Evolutionary conservation across 495 filamentous ascomycete genomes (phyloP).

Genomic region (Podospora fimiseda): DNA sequence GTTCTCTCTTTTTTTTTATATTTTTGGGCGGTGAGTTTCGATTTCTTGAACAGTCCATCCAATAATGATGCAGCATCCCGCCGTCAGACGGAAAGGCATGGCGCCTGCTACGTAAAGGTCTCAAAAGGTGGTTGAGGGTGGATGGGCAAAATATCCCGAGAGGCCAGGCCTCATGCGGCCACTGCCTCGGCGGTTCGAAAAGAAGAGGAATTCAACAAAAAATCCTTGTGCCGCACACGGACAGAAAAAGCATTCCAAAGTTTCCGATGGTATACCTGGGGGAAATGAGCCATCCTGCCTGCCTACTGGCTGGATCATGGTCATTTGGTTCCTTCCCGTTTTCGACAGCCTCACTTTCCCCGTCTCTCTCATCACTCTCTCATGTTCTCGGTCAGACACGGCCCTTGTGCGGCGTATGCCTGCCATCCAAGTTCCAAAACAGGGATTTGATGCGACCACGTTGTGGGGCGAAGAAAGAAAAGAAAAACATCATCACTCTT

Average conservation of each 20-base stretch:
- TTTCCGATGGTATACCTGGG: not conserved
- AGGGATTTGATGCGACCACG: slow-evolving; percentile 16
- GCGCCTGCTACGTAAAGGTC: not conserved
- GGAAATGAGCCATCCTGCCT: not conserved
- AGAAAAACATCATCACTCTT: not conserved
- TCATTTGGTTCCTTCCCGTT: too few species aligned
- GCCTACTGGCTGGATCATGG: not conserved
- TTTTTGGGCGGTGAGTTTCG: not conserved
- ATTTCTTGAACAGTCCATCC: not conserved
- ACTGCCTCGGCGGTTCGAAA: too few species aligned
- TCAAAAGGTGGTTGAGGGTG: not conserved
- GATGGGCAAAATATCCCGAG: too few species aligned
- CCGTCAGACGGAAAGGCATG: not conserved
- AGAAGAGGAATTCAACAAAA: too few species aligned
- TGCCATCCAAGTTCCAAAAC: too few species aligned
- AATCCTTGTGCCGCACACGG: not conserved
- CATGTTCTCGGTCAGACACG: slow-evolving; percentile 18
- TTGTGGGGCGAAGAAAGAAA: not conserved
- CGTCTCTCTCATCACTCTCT: too few species aligned
- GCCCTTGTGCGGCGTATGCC: slow-evolving; percentile 19
- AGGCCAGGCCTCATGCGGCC: too few species aligned
- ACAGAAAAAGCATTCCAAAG: not conserved
- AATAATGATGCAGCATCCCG: not conserved
- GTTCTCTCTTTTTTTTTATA: too few species aligned
- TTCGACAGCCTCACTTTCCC: slow-evolving; percentile 26